Evolutionary conservation across 148 eudicot species (phyloP).

Genomic region (Rhododendron molle): DNA sequence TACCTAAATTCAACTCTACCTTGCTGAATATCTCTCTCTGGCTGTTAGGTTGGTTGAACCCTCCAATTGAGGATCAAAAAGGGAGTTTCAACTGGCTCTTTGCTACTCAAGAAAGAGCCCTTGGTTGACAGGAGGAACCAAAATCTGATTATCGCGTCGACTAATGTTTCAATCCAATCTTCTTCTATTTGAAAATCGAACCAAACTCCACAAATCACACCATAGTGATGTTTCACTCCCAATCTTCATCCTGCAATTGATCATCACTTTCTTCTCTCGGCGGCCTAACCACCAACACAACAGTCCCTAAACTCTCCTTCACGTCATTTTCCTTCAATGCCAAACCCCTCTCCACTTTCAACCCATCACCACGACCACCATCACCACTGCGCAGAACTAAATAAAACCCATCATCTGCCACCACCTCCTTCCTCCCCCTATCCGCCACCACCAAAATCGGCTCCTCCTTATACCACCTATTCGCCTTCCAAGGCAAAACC

Average conservation of each 20-base stretch:
- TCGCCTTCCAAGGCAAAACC: constrained; percentile 76
- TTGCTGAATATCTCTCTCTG: not conserved
- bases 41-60: not conserved
- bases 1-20: not conserved
- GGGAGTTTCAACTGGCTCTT: not conserved
- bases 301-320: constrained; percentile 56
- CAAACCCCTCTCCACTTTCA: constrained; percentile 72
- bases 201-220: not conserved
- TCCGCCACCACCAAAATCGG: constrained; percentile 71
- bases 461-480: constrained; percentile 55
- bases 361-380: constrained; percentile 24
- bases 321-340: constrained; percentile 55
- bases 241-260: constrained; percentile 60
- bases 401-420: constrained; percentile 60
- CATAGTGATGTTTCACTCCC: constrained; percentile 43
- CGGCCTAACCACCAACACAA: constrained; percentile 90
- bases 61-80: not conserved
- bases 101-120: not conserved
- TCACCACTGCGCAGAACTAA: constrained; percentile 31
- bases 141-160: not conserved
- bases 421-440: constrained; percentile 54
- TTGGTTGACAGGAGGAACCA: not conserved
- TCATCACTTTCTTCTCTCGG: constrained; percentile 63
- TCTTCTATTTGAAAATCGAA: not conserved
- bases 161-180: not conserved